Evolutionary conservation across 805 yeast species (phyloP).

Genomic region (Scheffersomyces coipomensis): DNA sequence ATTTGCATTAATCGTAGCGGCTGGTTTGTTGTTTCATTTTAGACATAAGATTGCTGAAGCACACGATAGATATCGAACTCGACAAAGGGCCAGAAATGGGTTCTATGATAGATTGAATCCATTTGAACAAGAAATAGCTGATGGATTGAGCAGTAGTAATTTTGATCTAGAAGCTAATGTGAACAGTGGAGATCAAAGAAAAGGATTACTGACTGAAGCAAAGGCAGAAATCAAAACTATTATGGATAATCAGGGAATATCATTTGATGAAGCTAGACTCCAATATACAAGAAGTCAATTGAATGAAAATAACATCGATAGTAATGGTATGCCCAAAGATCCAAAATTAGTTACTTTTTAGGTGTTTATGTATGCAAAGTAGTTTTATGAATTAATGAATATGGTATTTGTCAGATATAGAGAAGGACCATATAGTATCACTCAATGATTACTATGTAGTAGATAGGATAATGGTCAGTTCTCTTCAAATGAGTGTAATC

Average conservation of each 20-base stretch:
- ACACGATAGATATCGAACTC: conserved; percentile 27
- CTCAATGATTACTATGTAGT: too few relatives aligned
- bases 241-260: conserved; percentile 50
- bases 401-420: too few relatives aligned
- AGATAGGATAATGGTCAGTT: too few relatives aligned
- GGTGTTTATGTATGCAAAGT: too few relatives aligned
- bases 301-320: conserved; percentile 51
- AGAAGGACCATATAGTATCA: too few relatives aligned
- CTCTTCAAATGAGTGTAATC: too few relatives aligned
- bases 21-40: conserved; percentile 27
- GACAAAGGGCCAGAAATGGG: conserved; percentile 18
- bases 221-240: conserved; percentile 49
- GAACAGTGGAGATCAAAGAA: conserved; percentile 49
- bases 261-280: conserved; percentile 71
- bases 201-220: conserved; percentile 59
- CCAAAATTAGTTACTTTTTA: conserved; percentile 58
- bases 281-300: conserved; percentile 47
- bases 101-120: conserved; percentile 18
- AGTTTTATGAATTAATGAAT: too few relatives aligned
- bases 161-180: conserved; percentile 52
- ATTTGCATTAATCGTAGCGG: conserved; percentile 13
- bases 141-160: conserved; percentile 47
- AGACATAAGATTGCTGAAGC: conserved; percentile 25
- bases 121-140: conserved; percentile 44
- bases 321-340: conserved; percentile 67